Percentiles rank a stretch among this genome's conserved stretches.
Evolutionary conservation across 768 basidiomycete genomes (phyloP).

Genomic region (Cytidiella melzeri): DNA sequence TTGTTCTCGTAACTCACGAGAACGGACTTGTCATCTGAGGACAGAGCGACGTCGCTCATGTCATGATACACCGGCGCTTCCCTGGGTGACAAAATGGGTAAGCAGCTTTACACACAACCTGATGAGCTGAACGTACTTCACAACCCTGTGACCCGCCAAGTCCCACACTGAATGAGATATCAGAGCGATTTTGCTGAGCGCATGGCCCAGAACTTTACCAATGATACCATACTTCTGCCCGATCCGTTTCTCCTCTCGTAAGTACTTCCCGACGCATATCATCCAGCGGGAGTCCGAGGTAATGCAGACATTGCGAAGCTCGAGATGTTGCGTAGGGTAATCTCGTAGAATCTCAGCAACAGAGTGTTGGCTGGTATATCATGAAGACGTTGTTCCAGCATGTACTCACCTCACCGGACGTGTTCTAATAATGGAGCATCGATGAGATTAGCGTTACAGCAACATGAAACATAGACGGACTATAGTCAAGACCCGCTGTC

Average conservation of each 20-base stretch:
- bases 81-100: not conserved
- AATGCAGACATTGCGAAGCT: constrained; percentile 4
- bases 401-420: not conserved
- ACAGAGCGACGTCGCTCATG: constrained; percentile 3
- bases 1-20: constrained; percentile 7
- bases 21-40: not conserved
- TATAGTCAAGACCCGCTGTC: not conserved
- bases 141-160: not conserved
- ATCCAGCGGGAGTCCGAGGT: not conserved
- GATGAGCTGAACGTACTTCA: constrained; percentile 2
- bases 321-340: not conserved
- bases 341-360: not conserved
- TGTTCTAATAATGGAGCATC: not conserved
- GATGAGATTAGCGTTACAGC: not conserved
- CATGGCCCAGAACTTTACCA: not conserved
- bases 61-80: constrained; percentile 3
- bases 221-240: not conserved
- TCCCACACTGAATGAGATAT: constrained; percentile 3
- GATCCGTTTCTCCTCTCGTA: not conserved
- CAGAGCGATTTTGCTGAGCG: not conserved
- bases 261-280: constrained; percentile 7
- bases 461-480: not conserved
- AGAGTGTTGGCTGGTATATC: no score
- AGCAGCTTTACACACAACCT: not conserved
- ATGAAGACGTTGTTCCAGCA: not conserved